These are phyloP conservation scores for Laburnicola sp. DNA, from an alignment of 2,329 filamentous ascomycete species.

Conservation along the genomic window DNA sequence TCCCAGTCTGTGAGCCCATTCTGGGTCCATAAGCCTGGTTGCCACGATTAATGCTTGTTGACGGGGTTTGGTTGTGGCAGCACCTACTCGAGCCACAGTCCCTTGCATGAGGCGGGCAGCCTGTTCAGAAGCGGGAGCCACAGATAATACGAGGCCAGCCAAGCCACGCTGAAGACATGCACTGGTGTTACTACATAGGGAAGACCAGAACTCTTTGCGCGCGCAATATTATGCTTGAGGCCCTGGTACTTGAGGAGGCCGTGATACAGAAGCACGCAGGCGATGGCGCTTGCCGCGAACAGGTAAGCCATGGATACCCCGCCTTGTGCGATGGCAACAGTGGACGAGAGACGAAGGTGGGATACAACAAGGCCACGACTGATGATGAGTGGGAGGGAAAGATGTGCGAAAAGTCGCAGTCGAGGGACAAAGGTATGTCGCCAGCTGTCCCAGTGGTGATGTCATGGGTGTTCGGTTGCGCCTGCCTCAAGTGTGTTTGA, in stretches of 20 bases:
- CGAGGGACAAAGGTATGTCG: neutral
- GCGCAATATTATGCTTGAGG: constrained; percentile 47
- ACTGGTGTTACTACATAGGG: constrained; percentile 49
- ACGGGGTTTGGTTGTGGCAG: neutral
- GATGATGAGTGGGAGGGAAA: too few species aligned
- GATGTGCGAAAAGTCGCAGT: too few species aligned
- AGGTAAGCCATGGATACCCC: constrained; percentile 28
- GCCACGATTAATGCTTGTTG: constrained; percentile 10
- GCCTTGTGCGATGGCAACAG: neutral
- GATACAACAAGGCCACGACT: too few species aligned
- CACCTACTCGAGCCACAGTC: constrained; percentile 63
- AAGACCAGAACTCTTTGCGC: constrained; percentile 52
- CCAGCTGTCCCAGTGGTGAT: constrained; percentile 23
- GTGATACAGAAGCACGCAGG: constrained; percentile 37
- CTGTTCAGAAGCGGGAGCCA: constrained; percentile 60
- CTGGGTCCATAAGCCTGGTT: constrained; percentile 57
- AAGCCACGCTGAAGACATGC: constrained; percentile 56
- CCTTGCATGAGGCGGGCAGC: constrained; percentile 60
- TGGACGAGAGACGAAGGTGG: too few species aligned
- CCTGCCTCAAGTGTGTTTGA: constrained; percentile 38
- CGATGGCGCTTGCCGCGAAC: constrained; percentile 30
- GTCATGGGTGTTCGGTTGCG: constrained; percentile 20
- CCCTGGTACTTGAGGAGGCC: constrained; percentile 39
- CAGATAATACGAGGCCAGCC: constrained; percentile 59
- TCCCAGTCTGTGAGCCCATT: constrained; percentile 62